phyloP scores from a whole-genome alignment of 1,139 yeast species.

The Zygotorulaspora mrakii region DNA sequence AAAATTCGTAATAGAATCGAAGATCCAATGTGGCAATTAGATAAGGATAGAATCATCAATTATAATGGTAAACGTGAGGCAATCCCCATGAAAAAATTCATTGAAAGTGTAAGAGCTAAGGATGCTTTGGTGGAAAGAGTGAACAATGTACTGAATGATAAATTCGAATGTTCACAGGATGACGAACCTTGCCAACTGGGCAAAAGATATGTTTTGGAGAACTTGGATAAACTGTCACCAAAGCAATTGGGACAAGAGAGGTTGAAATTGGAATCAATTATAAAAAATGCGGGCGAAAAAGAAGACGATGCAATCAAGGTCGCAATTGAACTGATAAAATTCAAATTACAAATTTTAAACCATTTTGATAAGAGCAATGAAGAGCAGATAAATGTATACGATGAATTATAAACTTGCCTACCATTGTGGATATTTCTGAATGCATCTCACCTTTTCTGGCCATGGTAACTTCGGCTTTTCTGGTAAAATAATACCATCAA shows the following conservation, averaged over 20 bases:
- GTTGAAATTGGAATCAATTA: conserved; percentile 14
- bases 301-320: conserved; percentile 6
- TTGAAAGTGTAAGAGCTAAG: conserved; percentile 19
- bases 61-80: conserved; percentile 29
- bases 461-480: conserved; percentile 30
- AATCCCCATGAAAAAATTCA: conserved; percentile 22
- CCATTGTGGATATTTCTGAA: conserved; percentile 33
- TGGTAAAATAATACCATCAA: conserved; percentile 49
- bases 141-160: conserved; percentile 10
- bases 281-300: conserved; percentile 12
- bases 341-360: conserved; percentile 13
- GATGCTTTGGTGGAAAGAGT: conserved; percentile 9
- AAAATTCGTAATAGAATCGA: conserved; percentile 10
- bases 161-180: conserved; percentile 12
- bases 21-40: conserved; percentile 23
- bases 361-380: conserved; percentile 4
- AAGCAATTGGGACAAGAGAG: conserved; percentile 11
- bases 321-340: conserved; percentile 5
- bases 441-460: conserved; percentile 37
- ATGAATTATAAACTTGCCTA: conserved; percentile 14
- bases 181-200: conserved; percentile 18
- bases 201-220: conserved; percentile 11
- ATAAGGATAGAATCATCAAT: conserved; percentile 22
- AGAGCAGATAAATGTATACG: conserved; percentile 3
- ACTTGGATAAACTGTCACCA: conserved; percentile 2